Evolutionary conservation across 306 rosid genomes (phyloP).

Genomic region (barrel medic (Medicago truncatula)): DNA sequence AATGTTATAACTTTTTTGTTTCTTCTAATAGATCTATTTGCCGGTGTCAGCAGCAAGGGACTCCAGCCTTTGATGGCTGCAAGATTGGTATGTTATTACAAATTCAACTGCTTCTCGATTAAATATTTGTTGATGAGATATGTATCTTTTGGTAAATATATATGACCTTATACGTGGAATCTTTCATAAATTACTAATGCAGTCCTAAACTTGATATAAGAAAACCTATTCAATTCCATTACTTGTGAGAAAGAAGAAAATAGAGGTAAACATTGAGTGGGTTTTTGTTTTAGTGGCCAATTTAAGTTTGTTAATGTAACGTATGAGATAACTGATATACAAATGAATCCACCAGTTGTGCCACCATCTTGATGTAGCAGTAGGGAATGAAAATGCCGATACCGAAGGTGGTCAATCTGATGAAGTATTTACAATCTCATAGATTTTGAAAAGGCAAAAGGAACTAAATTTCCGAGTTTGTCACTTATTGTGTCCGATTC

Average conservation of each 20-base stretch:
- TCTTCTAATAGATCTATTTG: constrained; percentile 34
- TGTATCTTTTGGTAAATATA: background rate
- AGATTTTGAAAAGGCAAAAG: background rate
- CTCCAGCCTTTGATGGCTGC: constrained; percentile 35
- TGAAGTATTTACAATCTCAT: background rate
- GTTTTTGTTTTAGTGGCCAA: constrained; percentile 14
- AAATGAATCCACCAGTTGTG: background rate
- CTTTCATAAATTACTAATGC: constrained; percentile 9
- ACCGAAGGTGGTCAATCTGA: background rate
- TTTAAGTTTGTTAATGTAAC: background rate
- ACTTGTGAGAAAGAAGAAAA: constrained; percentile 21
- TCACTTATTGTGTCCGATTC: background rate
- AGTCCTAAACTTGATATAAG: constrained; percentile 11
- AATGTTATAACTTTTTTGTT: constrained; percentile 33
- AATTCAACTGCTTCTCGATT: constrained; percentile 12
- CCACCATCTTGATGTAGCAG: background rate
- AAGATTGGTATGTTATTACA: constrained; percentile 27
- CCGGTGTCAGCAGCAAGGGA: constrained; percentile 21
- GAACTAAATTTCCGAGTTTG: background rate
- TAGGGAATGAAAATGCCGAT: background rate
- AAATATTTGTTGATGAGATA: background rate
- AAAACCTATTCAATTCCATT: constrained; percentile 24
- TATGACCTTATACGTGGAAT: background rate
- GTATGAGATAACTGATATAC: background rate
- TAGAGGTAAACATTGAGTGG: background rate